Percentiles rank a stretch among this genome's conserved stretches.
These are phyloP conservation scores for Podospora sp. DNA, from an alignment of 495 filamentous ascomycete genomes.

Conservation along the genomic window DNA sequence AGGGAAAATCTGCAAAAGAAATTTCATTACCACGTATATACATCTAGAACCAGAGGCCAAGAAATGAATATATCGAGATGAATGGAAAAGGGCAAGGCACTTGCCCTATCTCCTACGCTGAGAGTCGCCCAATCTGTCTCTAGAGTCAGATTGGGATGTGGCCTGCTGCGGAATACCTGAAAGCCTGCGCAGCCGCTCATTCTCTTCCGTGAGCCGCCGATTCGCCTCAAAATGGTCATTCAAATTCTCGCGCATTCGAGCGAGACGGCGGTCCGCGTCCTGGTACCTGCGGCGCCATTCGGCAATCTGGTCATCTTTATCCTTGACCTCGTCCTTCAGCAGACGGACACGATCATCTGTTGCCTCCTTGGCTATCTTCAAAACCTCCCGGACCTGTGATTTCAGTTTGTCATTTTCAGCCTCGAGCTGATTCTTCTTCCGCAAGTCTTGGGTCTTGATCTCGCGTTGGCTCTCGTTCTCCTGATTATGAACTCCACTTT, in stretches of 20 bases:
- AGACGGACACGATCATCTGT: constrained; percentile 9
- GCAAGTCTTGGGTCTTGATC: background rate
- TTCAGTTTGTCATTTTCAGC: constrained; percentile 22
- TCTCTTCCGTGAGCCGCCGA: constrained; percentile 21
- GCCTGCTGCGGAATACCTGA: no score
- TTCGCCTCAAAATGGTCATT: constrained; percentile 22
- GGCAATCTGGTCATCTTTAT: background rate
- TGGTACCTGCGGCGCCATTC: constrained; percentile 26
- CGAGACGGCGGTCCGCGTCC: constrained; percentile 16
- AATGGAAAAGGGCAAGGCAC: no score
- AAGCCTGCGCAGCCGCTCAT: constrained; percentile 19
- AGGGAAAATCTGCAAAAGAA: no score
- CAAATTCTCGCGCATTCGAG: constrained; percentile 13
- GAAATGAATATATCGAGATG: no score
- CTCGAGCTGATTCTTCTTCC: constrained; percentile 26
- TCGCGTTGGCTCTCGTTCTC: background rate
- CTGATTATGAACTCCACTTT: background rate
- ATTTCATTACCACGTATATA: no score
- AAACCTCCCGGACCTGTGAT: constrained; percentile 15
- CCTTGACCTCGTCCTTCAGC: constrained; percentile 17
- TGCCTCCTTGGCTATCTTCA: constrained; percentile 15
- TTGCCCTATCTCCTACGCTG: no score
- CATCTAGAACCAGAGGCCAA: no score
- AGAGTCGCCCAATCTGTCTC: no score
- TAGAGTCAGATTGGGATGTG: no score